These are phyloP conservation scores for Torulaspora quercuum DNA, from an alignment of 805 yeast genomes.

Conservation along the genomic window DNA sequence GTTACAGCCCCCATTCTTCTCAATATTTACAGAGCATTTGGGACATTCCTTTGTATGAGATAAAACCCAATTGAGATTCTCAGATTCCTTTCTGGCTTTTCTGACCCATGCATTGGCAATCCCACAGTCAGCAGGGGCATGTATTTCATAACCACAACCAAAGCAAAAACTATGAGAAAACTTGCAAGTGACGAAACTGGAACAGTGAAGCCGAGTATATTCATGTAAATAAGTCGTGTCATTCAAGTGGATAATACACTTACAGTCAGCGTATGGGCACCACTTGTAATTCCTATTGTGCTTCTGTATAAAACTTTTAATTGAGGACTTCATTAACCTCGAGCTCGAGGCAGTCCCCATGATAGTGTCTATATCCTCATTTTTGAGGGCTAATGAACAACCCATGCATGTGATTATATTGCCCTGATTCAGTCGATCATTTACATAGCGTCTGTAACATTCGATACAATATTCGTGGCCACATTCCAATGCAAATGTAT, in stretches of 20 bases:
- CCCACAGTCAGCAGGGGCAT: constrained; percentile 79
- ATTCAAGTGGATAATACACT: constrained; percentile 48
- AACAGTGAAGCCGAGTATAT: constrained; percentile 27
- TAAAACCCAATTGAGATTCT: constrained; percentile 81
- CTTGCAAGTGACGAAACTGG: constrained; percentile 70
- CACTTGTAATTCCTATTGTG: constrained; percentile 51
- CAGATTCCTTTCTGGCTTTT: constrained; percentile 82
- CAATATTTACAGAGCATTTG: constrained; percentile 72
- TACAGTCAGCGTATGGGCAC: constrained; percentile 87
- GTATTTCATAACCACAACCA: constrained; percentile 69
- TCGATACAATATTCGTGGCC: constrained; percentile 64
- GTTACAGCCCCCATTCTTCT: constrained; percentile 95
- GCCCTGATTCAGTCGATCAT: constrained; percentile 42
- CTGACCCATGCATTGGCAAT: constrained; percentile 67
- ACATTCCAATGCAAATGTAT: constrained; percentile 57
- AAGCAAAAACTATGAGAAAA: constrained; percentile 74
- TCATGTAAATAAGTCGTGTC: constrained; percentile 31
- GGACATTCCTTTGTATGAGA: constrained; percentile 87
- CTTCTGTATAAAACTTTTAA: constrained; percentile 51
- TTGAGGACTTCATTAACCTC: constrained; percentile 36
- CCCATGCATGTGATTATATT: constrained; percentile 63
- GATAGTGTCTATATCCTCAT: constrained; percentile 41
- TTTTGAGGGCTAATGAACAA: constrained; percentile 42
- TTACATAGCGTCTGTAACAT: constrained; percentile 65
- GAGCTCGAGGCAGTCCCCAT: constrained; percentile 37